Evolutionary conservation across 2,329 filamentous ascomycete species (phyloP).

Genomic region (Didymella keratinophila): DNA sequence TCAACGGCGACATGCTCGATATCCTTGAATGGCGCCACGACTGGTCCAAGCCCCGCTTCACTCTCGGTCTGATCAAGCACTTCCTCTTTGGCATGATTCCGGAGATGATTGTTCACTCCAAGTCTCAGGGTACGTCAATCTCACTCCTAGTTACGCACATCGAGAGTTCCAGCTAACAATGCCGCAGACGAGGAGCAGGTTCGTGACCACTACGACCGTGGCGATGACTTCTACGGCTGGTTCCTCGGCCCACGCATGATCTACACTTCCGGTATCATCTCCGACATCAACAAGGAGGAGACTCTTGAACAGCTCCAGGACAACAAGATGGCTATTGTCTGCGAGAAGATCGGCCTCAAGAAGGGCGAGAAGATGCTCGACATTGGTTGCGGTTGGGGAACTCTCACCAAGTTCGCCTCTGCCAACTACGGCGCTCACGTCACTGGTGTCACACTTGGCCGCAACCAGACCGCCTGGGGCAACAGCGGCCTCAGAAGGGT

Average conservation of each 20-base stretch:
- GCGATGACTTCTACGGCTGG: constrained; percentile 98
- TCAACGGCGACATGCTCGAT: constrained; percentile 92
- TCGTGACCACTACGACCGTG: constrained; percentile 95
- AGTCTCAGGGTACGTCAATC: constrained; percentile 74
- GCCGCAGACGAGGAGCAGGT: constrained; percentile 90
- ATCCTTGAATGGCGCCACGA: constrained; percentile 93
- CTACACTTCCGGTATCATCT: constrained; percentile 95
- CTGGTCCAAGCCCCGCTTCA: constrained; percentile 96
- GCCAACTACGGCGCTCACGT: constrained; percentile 87
- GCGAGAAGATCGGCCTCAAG: constrained; percentile 91
- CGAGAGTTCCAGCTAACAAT: constrained; percentile 35
- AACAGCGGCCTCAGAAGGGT: constrained; percentile 86
- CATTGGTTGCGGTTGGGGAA: constrained; percentile 98
- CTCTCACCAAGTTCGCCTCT: constrained; percentile 89
- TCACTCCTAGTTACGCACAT: neutral
- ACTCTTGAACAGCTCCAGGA: constrained; percentile 94
- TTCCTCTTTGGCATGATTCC: constrained; percentile 88
- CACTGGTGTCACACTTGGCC: constrained; percentile 91
- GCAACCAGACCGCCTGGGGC: constrained; percentile 97
- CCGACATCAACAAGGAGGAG: constrained; percentile 86
- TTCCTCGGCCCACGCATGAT: constrained; percentile 99
- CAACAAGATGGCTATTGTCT: constrained; percentile 94
- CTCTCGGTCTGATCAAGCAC: constrained; percentile 82
- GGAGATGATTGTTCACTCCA: constrained; percentile 90
- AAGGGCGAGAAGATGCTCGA: constrained; percentile 85